These are phyloP conservation scores for Plenodomus lindquistii DNA, from an alignment of 2,329 filamentous ascomycete genomes.

Conservation along the genomic window DNA sequence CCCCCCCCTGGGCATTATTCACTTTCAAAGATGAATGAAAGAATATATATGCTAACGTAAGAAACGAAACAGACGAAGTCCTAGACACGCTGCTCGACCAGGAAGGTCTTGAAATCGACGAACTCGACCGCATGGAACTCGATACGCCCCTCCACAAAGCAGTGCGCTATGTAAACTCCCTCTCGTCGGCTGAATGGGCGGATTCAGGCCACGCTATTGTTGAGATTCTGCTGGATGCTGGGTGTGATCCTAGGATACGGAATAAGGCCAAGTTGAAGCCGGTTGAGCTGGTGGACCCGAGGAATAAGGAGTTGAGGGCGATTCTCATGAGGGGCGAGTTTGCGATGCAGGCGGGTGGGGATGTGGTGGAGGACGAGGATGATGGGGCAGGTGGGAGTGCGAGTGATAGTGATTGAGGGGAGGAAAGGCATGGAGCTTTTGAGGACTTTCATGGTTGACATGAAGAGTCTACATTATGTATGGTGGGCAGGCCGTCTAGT, in stretches of 20 bases:
- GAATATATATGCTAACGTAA: not conserved
- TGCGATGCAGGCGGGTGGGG: slow-evolving; percentile 53
- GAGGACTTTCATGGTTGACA: not conserved
- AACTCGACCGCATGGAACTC: slow-evolving; percentile 68
- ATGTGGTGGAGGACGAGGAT: slow-evolving; percentile 56
- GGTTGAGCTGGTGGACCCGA: slow-evolving; percentile 72
- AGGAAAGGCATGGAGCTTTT: not conserved
- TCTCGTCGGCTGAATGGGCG: slow-evolving; percentile 65
- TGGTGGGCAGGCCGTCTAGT: not conserved
- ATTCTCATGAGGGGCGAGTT: slow-evolving; percentile 74
- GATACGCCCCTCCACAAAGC: slow-evolving; percentile 82
- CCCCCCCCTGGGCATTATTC: not conserved
- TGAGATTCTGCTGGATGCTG: slow-evolving; percentile 81
- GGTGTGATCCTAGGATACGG: slow-evolving; percentile 64
- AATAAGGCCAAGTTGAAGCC: slow-evolving; percentile 77
- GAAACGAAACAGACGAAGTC: slow-evolving; percentile 64
- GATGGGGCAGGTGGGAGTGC: slow-evolving; percentile 53
- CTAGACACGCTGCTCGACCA: slow-evolving; percentile 84
- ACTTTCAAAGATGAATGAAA: not conserved
- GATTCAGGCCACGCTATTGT: slow-evolving; percentile 71
- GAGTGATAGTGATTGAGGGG: slow-evolving; percentile 49
- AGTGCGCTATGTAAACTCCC: slow-evolving; percentile 74
- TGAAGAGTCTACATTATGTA: not conserved
- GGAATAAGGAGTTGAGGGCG: slow-evolving; percentile 64
- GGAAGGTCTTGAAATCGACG: slow-evolving; percentile 83